Evolutionary conservation across 129 eudicot species (phyloP).

Genomic region (Apium graveolens): DNA sequence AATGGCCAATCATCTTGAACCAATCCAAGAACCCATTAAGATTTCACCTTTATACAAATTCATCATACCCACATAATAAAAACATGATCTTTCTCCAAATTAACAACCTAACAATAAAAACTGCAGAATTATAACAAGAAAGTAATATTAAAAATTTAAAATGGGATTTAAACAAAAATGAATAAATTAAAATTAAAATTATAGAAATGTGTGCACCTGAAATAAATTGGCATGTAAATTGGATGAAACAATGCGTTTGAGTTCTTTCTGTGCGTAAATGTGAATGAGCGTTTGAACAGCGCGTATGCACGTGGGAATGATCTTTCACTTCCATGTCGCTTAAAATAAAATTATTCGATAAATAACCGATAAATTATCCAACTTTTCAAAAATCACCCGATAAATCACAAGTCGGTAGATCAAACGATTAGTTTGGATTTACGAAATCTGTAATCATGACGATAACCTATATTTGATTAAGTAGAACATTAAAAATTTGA

Average conservation of each 20-base stretch:
- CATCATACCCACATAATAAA: not conserved
- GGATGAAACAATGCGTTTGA: not conserved
- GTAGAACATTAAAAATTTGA: no score
- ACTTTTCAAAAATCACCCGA: no score
- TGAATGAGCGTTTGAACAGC: constrained; percentile 1
- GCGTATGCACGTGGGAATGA: constrained; percentile 2
- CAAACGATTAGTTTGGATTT: no score
- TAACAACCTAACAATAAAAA: not conserved
- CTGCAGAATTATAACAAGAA: not conserved
- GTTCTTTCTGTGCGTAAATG: not conserved
- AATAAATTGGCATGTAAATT: not conserved
- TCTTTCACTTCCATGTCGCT: not conserved
- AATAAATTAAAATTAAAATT: not conserved
- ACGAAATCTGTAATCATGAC: no score
- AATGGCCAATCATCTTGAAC: not conserved
- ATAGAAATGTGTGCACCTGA: not conserved
- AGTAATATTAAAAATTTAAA: not conserved
- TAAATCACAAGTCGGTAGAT: no score
- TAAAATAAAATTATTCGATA: no score
- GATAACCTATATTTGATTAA: no score
- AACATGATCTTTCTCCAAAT: not conserved
- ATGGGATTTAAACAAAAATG: not conserved
- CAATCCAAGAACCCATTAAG: constrained; percentile 5
- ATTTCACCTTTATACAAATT: constrained; percentile 9
- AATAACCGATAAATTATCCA: no score